A percentile compares a stretch with the other conserved stretches of the same genome.
Conservation (phyloP, 1,284 basidiomycete species). For the Boletus sp. region DNA sequence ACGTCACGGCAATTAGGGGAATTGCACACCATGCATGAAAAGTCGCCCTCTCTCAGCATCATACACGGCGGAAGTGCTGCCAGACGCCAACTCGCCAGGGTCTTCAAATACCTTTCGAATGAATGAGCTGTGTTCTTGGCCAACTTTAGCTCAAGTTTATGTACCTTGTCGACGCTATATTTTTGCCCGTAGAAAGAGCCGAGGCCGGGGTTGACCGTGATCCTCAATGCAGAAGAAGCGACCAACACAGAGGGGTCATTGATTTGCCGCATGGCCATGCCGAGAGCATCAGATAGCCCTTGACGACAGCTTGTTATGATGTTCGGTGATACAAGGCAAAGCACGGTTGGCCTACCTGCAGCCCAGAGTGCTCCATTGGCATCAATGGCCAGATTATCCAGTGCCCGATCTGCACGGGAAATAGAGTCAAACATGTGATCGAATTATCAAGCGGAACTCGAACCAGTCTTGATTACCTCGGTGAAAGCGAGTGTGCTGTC, state of each 20-base stretch:
- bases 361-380: slow-evolving; percentile 54
- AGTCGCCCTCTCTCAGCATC: slow-evolving; percentile 46
- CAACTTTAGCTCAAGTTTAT: slow-evolving; percentile 2
- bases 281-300: slow-evolving; percentile 32
- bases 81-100: slow-evolving; percentile 51
- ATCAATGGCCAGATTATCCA: slow-evolving; percentile 60
- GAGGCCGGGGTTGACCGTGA: slow-evolving; percentile 49
- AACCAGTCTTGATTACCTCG: slow-evolving; percentile 47
- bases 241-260: slow-evolving; percentile 36
- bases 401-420: slow-evolving; percentile 36
- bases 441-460: neutral
- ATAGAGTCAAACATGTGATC: neutral
- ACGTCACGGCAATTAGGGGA: slow-evolving; percentile 9
- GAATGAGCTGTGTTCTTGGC: slow-evolving; percentile 6
- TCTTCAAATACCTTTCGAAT: slow-evolving; percentile 56
- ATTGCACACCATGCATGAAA: slow-evolving; percentile 51
- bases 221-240: slow-evolving; percentile 48
- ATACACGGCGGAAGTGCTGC: slow-evolving; percentile 50
- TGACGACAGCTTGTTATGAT: neutral
- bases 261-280: slow-evolving; percentile 36
- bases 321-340: neutral
- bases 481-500: slow-evolving; percentile 51
- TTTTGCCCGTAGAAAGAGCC: slow-evolving; percentile 61
- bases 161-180: slow-evolving; percentile 57
- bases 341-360: slow-evolving; percentile 39